phyloP scores from a whole-genome alignment of 768 basidiomycete genomes.

The Butyriboletus loyo region DNA sequence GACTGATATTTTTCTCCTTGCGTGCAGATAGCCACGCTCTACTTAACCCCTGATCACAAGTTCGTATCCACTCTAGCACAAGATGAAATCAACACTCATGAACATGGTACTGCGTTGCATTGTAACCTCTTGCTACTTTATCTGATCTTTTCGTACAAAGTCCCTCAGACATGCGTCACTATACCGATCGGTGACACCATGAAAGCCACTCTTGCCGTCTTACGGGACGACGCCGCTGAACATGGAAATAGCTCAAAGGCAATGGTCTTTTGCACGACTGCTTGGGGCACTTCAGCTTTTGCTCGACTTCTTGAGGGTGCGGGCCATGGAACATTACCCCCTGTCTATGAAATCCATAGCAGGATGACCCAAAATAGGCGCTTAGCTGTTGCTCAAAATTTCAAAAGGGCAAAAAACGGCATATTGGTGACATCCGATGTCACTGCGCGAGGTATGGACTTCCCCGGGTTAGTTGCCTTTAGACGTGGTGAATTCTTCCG shows the following conservation, averaged over 20 bases:
- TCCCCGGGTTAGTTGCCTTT: conserved; percentile 45
- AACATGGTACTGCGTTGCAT: conserved; percentile 42
- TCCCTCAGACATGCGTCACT: conserved; percentile 45
- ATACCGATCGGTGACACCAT: conserved; percentile 41
- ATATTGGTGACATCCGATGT: conserved; percentile 56
- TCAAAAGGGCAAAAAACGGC: conserved; percentile 42
- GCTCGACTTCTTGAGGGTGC: conserved; percentile 34
- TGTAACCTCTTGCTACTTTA: background rate
- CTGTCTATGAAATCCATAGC: conserved; percentile 55
- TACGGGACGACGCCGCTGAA: conserved; percentile 34
- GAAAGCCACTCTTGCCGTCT: conserved; percentile 38
- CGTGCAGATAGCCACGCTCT: conserved; percentile 26
- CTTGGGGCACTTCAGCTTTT: conserved; percentile 50
- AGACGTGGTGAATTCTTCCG: background rate
- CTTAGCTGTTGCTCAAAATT: conserved; percentile 46
- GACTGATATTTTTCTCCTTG: background rate
- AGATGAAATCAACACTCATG: conserved; percentile 59
- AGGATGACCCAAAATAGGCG: conserved; percentile 50
- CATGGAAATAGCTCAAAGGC: conserved; percentile 36
- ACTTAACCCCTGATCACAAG: conserved; percentile 26
- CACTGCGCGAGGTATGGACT: conserved; percentile 65
- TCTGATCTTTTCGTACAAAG: conserved; percentile 24
- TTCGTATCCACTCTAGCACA: conserved; percentile 59
- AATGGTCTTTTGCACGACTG: conserved; percentile 70
- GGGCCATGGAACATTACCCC: conserved; percentile 29